Evolutionary conservation across 2,329 filamentous ascomycete species (phyloP), one percentile per base, ranked within the genome.

Genomic region (Cladophialophora immunda): DNA sequence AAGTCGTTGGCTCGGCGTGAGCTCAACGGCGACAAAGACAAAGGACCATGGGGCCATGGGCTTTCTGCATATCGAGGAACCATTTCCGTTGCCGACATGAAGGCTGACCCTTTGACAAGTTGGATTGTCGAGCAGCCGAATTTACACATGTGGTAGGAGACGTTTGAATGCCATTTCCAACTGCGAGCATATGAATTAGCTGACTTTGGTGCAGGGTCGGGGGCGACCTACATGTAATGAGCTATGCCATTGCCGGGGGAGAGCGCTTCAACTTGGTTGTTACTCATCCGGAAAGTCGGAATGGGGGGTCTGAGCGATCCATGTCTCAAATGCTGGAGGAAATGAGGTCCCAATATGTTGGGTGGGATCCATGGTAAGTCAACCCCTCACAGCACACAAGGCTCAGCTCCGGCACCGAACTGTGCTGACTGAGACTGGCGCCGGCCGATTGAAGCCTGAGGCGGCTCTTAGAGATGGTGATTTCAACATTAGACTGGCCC

Each of bases 331-430:
- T 32, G 7, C 47, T 63, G 7, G 32, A 25, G 15, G 34, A 55
- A n/a, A 63, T 63, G 60, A 63, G 55, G 30, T 13, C 60, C 9
- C n/a, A n/a, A 11, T 63, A 41, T 34, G 30, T 13, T 7, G 60
- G 60, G 8, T 63, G 60, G 60, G 60, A 63, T 56, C 60, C 60
- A 22, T 41, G 27, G 60, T 59, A 22, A 47, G 56, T 50, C 45
- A 2, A 25, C 13, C 5, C 15, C 22, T 25, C 11, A 50, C 19
- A 17, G 45, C 45, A 50, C 45, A 50, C 4, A 15, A 15, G 4
- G 11, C 2, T 50, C 22, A 25, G 4, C 11, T 13, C 2, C 27
- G 45, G 45, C 9, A 27, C 45, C 19, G 45, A 50, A 50, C 3
- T 50, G 22, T 11, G 22, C 45, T 50, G 45, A 50, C 45, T 13